Base-by-base conservation (phyloP, 345 rosid species). In the Eucalyptus regnans region DNA sequence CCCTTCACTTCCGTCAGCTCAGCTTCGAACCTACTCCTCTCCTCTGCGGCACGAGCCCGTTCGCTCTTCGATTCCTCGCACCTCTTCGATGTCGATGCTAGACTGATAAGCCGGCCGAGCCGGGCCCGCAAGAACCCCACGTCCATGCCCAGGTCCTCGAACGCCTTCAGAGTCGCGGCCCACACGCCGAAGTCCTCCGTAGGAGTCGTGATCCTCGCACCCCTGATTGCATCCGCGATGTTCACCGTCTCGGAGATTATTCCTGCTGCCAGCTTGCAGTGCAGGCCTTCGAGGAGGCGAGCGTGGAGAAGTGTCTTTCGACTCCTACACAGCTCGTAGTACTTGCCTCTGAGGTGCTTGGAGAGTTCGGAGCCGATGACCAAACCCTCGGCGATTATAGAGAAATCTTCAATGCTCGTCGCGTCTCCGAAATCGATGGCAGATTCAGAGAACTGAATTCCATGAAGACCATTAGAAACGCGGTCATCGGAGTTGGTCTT, bases 131-230 rank as follows among this genome's bases (percentile, higher is more conserved):
- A 76, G 87, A 93, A 94, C 58, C 93, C 93, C 8, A 93, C 93
- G 7, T 93, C 91, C 92, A 90, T 94, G 83, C 96, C 94, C 89
- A 93, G 88, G 89, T 91, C 89, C 92, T 91, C 93, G 81, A 94
- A 93, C n/a, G 94, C 94, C 88, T 93, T 92, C 88, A 94, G 89
- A 49, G 93, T 94, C 85, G 88, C 91, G 85, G 90, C 92, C 96
- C 95, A 93, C 31, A 88, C 88, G 52, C 86, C 87, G n/a, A 90
- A 94, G 88, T 92, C 91, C 56, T 92, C 88, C 37, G 33, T 64
- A 12, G 92, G 89, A 81, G 90, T 90, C 56, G 91, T 81, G 76
- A 93, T 88, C 86, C 76, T 93, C 43, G 93, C 88, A 52, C 90
- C 41, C 91, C 91, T 90, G 56, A 94, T 91, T 79, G 92, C 94